These are phyloP conservation scores for Talaromyces trachyspermus DNA, from an alignment of 495 filamentous ascomycete genomes.

Conservation along the genomic window DNA sequence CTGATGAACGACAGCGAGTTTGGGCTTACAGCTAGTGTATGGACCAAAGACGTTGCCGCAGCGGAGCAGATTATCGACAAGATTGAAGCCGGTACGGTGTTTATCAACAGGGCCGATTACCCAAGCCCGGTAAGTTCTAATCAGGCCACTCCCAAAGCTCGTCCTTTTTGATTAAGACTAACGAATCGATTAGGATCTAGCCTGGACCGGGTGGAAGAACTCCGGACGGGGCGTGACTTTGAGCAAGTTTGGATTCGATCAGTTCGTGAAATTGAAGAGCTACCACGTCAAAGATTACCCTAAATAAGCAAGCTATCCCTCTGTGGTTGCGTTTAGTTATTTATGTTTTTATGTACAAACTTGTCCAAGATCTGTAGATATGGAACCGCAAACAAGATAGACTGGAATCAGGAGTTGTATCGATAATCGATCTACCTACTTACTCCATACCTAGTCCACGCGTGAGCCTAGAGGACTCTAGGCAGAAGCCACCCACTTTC, in stretches of 20 bases:
- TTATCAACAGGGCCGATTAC: constrained; percentile 91
- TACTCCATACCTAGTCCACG: too few relatives aligned
- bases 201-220: constrained; percentile 97
- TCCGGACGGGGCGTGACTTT: constrained; percentile 86
- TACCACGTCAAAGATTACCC: constrained; percentile 89
- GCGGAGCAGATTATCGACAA: constrained; percentile 73
- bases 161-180: constrained; percentile 11
- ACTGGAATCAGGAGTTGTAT: too few relatives aligned
- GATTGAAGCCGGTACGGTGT: constrained; percentile 92
- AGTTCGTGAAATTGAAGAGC: constrained; percentile 93
- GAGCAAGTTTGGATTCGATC: constrained; percentile 85
- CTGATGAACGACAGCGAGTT: constrained; percentile 96
- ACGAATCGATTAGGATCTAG: constrained; percentile 63
- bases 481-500: too few relatives aligned
- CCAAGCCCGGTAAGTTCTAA: constrained; percentile 70
- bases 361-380: too few relatives aligned
- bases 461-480: too few relatives aligned
- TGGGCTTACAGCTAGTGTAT: constrained; percentile 93
- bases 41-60: constrained; percentile 79
- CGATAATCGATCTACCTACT: too few relatives aligned
- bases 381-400: too few relatives aligned
- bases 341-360: too few relatives aligned
- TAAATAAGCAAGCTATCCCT: constrained; percentile 35
- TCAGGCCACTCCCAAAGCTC: neutral
- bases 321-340: too few relatives aligned